Evolutionary conservation across 441 rosid genomes (phyloP).

Genomic region (Erodium moschatum): DNA sequence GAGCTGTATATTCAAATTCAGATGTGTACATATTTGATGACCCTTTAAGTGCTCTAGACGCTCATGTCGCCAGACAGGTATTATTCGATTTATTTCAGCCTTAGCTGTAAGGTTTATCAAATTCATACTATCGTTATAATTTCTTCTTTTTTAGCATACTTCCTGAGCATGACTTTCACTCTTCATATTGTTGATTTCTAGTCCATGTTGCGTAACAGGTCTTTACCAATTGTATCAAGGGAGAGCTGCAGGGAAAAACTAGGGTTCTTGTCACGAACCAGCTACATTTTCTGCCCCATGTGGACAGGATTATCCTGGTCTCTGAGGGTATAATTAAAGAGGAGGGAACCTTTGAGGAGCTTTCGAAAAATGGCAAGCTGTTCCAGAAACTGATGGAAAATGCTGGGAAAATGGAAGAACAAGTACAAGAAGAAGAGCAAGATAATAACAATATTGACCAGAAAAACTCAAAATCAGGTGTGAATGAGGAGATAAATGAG

Average conservation of each 20-base stretch:
- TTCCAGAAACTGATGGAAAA: constrained; percentile 93
- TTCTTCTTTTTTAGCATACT: constrained; percentile 5
- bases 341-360: constrained; percentile 88
- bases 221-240: constrained; percentile 76
- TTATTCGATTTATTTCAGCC: constrained; percentile 4
- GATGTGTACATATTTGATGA: constrained; percentile 85
- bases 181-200: constrained; percentile 11
- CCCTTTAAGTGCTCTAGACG: constrained; percentile 91
- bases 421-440: constrained; percentile 43
- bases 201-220: constrained; percentile 47
- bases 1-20: constrained; percentile 83
- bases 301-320: constrained; percentile 72
- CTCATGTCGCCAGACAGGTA: constrained; percentile 93
- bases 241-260: constrained; percentile 66
- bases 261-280: constrained; percentile 98
- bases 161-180: background rate
- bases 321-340: constrained; percentile 81
- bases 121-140: background rate
- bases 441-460: constrained; percentile 33
- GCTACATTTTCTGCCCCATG: constrained; percentile 88
- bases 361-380: constrained; percentile 53
- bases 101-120: background rate
- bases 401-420: constrained; percentile 95
- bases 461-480: constrained; percentile 37
- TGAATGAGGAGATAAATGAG: constrained; percentile 39